Evolutionary conservation across 2,329 filamentous ascomycete genomes (phyloP), one percentile per base, ranked within the genome.

Genomic region (Diplodia sapinea): DNA sequence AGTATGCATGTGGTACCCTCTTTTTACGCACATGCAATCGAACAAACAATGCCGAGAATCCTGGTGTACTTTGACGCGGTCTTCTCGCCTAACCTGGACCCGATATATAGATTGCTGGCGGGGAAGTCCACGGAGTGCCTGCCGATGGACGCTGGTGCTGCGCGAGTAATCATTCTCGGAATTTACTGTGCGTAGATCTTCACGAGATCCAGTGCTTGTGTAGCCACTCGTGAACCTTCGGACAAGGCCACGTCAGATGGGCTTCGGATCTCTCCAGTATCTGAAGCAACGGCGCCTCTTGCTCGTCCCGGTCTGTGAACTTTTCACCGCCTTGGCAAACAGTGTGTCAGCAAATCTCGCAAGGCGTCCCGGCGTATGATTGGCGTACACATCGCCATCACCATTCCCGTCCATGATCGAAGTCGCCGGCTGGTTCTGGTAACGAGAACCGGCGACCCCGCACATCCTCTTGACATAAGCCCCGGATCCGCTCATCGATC

Each of bases 291-390:
- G 23, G 23, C 38, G 69, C 70, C 61, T 76, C 72, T 63, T 78
- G 76, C 43, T 78, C 77, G 38, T 74, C 73, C 47, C 73, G 70
- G 15, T 70, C 50, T 0, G 70, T 72, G 50, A 78, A 78, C 4
- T 75, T 75, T 69, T 78, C 77, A 4, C 77, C 77, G 29, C 77
- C 76, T 76, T 17, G 1, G 9, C 56, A 8, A 9, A 43, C 8
- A 29, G 57, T 68, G 8, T 66, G 20, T 40, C 23, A 29, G 56
- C 38, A 47, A 11, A 5, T 12, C 33, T 9, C 33, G 9, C 33
- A 11, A 36, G 33, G 3, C 11, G 9, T 36, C 33, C 33, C 9
- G 33, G 33, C 1, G 33, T 36, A 36, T 11, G 11, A 11, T 12
- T 11, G 11, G 52, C 62, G 2, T 43, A 55, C 62, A 65, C 62